These are phyloP conservation scores for Cutaneotrichosporon spelunceum DNA, from an alignment of 1,284 basidiomycete species.

Conservation along the genomic window DNA sequence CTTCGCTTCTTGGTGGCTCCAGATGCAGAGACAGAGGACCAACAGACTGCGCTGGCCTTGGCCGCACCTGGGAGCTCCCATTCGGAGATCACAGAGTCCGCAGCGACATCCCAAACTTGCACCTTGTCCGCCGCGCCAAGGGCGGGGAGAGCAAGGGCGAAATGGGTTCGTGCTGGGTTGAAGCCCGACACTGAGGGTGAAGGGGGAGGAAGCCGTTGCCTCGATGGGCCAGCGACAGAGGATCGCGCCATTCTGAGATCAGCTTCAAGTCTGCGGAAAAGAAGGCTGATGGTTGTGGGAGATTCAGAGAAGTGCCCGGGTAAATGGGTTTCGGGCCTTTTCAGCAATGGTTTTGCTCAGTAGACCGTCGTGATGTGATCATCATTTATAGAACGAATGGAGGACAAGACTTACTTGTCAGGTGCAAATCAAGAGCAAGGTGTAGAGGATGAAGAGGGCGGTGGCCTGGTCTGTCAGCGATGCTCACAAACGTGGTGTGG, in stretches of 20 bases:
- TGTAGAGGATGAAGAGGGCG: background rate
- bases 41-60: slow-evolving; percentile 42
- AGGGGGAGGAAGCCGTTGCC: slow-evolving; percentile 45
- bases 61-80: slow-evolving; percentile 48
- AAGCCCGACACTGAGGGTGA: slow-evolving; percentile 45
- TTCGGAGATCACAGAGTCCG: slow-evolving; percentile 45
- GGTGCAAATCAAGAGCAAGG: background rate
- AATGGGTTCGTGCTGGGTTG: slow-evolving; percentile 45
- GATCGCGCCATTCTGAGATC: slow-evolving; percentile 35
- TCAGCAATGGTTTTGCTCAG: slow-evolving; percentile 44
- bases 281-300: slow-evolving; percentile 8
- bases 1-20: slow-evolving; percentile 35
- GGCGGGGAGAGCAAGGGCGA: slow-evolving; percentile 45
- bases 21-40: slow-evolving; percentile 31
- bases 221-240: slow-evolving; percentile 46
- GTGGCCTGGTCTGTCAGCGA: slow-evolving; percentile 22
- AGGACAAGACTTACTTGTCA: background rate
- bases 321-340: slow-evolving; percentile 44
- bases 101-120: slow-evolving; percentile 47
- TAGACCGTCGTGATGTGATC: slow-evolving; percentile 52
- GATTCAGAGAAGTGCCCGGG: slow-evolving; percentile 46
- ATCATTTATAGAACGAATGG: slow-evolving; percentile 38
- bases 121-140: slow-evolving; percentile 50
- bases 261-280: slow-evolving; percentile 12
- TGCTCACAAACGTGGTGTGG: slow-evolving; percentile 9